A percentile compares a stretch with the other conserved stretches of the same genome.
These are phyloP conservation scores for Arthrobotrys megalospora DNA, from an alignment of 2,329 filamentous ascomycete genomes.

Conservation along the genomic window DNA sequence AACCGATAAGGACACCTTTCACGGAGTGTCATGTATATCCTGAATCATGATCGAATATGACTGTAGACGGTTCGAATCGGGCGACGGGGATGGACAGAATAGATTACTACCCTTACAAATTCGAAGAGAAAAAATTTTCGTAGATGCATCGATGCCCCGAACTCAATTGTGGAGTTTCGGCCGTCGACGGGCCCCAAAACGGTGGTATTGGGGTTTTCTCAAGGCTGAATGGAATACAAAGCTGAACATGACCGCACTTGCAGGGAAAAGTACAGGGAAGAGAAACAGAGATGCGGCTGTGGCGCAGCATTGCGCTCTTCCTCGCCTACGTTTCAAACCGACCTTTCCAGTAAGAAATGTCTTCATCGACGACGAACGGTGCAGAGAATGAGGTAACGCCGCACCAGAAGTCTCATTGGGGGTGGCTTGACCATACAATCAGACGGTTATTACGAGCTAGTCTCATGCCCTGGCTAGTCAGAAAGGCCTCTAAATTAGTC, in stretches of 20 bases:
- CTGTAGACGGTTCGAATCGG: slow-evolving; percentile 44
- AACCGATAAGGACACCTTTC: slow-evolving; percentile 60
- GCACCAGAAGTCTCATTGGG: slow-evolving; percentile 44
- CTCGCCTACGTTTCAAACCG: slow-evolving; percentile 41
- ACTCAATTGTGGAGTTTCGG: slow-evolving; percentile 24
- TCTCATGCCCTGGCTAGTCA: not conserved
- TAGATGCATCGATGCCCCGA: slow-evolving; percentile 39
- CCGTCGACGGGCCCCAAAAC: slow-evolving; percentile 15
- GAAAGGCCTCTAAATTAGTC: slow-evolving; percentile 6
- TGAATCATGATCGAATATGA: slow-evolving; percentile 33
- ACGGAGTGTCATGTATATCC: slow-evolving; percentile 57
- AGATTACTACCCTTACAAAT: slow-evolving; percentile 21
- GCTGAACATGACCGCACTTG: slow-evolving; percentile 36
- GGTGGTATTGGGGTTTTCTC: slow-evolving; percentile 2
- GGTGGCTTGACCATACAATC: slow-evolving; percentile 41
- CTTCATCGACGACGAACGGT: slow-evolving; percentile 32
- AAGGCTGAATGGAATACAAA: slow-evolving; percentile 21
- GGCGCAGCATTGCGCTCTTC: slow-evolving; percentile 34
- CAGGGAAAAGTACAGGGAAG: slow-evolving; percentile 24
- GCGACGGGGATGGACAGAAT: slow-evolving; percentile 7
- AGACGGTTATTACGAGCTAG: slow-evolving; percentile 16
- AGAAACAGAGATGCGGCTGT: slow-evolving; percentile 50
- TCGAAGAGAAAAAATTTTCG: slow-evolving; percentile 9
- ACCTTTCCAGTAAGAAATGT: slow-evolving; percentile 28
- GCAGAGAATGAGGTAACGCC: slow-evolving; percentile 52